Evolutionary conservation across 192 early-diverging fungal genomes (phyloP).

Genomic region (Podila horticola): DNA sequence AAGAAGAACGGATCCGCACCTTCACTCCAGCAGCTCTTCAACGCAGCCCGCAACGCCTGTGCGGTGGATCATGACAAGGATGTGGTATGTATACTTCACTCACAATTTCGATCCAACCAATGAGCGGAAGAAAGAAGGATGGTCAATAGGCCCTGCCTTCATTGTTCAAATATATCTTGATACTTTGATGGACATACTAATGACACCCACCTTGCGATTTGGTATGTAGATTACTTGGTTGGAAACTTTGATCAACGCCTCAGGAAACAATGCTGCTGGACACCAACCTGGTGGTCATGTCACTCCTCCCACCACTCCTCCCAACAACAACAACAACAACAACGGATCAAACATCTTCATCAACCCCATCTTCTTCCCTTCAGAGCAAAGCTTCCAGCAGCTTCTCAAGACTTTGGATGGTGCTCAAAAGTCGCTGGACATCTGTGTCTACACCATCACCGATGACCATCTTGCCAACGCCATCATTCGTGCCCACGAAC

Average conservation of each 20-base stretch:
- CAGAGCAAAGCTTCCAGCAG: constrained; percentile 65
- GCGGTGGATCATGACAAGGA: constrained; percentile 53
- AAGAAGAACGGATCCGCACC: constrained; percentile 38
- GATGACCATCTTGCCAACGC: constrained; percentile 77
- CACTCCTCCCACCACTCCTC: constrained; percentile 4
- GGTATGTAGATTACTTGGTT: constrained; percentile 46
- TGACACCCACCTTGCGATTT: neutral
- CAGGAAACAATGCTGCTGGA: constrained; percentile 33
- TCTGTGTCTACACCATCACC: constrained; percentile 79
- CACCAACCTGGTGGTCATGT: constrained; percentile 19
- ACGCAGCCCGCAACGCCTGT: constrained; percentile 42
- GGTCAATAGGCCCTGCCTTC: neutral
- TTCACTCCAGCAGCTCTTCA: constrained; percentile 42
- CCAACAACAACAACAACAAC: constrained; percentile 5
- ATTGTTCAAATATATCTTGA: neutral
- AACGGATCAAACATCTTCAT: constrained; percentile 26
- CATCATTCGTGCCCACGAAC: constrained; percentile 57
- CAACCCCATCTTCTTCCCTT: constrained; percentile 67
- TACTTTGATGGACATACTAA: neutral
- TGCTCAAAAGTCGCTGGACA: constrained; percentile 69
- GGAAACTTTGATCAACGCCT: constrained; percentile 40
- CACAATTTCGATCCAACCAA: neutral
- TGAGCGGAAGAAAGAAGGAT: neutral
- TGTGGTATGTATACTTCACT: constrained; percentile 16
- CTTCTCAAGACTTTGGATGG: constrained; percentile 63